Evolutionary conservation across 352 stramenopile species (phyloP).

Genomic region (Phytophthora hybrid): DNA sequence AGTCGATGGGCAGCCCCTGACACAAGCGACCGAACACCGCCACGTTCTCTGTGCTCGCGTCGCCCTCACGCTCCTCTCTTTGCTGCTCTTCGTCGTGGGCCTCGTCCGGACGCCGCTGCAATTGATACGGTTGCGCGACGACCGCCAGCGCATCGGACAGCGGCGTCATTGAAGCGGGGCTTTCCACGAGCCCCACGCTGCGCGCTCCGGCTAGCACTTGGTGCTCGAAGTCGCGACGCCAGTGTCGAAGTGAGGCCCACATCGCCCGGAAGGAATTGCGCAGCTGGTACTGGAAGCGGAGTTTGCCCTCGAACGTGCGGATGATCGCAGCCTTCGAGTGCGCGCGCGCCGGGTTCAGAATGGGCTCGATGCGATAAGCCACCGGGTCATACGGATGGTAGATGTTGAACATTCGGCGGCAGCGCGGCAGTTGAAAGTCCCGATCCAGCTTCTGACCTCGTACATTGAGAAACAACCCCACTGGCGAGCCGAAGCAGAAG

Average conservation of each 20-base stretch:
- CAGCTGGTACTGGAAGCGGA: constrained; percentile 89
- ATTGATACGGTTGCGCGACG: constrained; percentile 38
- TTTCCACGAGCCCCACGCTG: constrained; percentile 80
- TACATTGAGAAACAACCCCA: constrained; percentile 94
- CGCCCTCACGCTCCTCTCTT: constrained; percentile 42
- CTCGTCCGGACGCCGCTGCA: constrained; percentile 29
- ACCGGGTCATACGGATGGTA: constrained; percentile 96
- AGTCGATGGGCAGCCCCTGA: constrained; percentile 81
- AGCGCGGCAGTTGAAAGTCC: constrained; percentile 83
- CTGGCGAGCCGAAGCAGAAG: constrained; percentile 92
- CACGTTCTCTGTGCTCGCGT: constrained; percentile 51
- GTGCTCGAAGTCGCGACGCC: constrained; percentile 78
- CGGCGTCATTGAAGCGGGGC: constrained; percentile 36
- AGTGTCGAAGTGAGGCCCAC: constrained; percentile 80
- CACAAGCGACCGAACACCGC: constrained; percentile 72
- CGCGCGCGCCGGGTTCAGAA: constrained; percentile 83
- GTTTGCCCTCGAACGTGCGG: constrained; percentile 82
- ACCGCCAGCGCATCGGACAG: constrained; percentile 42
- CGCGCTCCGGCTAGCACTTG: constrained; percentile 75
- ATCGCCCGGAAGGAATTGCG: constrained; percentile 84
- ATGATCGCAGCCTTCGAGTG: constrained; percentile 89
- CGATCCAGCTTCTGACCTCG: constrained; percentile 81
- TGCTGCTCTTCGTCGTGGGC: constrained; percentile 24
- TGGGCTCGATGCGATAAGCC: constrained; percentile 95
- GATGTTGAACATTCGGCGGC: constrained; percentile 93